Percentiles rank a stretch among this genome's conserved stretches.
These are phyloP conservation scores for Rhizophora apiculata DNA, from an alignment of 345 rosid genomes.

Conservation along the genomic window DNA sequence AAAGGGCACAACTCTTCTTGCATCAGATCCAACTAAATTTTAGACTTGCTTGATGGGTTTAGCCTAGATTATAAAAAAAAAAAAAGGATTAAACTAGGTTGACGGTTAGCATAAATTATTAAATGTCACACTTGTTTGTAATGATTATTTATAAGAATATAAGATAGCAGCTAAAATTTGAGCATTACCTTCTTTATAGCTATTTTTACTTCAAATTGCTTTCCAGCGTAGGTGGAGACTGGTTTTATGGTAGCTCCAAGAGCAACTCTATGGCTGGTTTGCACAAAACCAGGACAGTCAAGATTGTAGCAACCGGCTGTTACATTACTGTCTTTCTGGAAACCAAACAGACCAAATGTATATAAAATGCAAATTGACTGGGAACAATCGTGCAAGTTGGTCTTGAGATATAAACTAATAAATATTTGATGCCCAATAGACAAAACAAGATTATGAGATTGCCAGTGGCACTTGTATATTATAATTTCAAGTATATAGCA, in stretches of 20 bases:
- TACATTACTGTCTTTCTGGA: not conserved
- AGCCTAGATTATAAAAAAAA: no score
- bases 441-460: not conserved
- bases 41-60: no score
- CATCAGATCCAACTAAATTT: no score
- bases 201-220: not conserved
- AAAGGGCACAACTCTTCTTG: no score
- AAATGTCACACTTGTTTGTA: no score
- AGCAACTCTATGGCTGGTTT: not conserved
- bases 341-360: not conserved
- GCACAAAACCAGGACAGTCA: conserved; percentile 17
- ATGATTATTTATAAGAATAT: no score
- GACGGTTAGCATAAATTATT: no score
- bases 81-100: no score
- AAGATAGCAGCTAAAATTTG: no score
- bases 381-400: no score
- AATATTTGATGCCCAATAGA: not conserved
- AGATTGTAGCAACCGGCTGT: conserved; percentile 10
- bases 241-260: not conserved
- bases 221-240: not conserved
- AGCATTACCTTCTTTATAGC: not conserved
- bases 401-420: no score
- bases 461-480: not conserved
- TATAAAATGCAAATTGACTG: no score
- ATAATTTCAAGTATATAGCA: not conserved